phyloP scores from a whole-genome alignment of 192 early-diverging fungal genomes.

The Allomyces macrogynus region DNA sequence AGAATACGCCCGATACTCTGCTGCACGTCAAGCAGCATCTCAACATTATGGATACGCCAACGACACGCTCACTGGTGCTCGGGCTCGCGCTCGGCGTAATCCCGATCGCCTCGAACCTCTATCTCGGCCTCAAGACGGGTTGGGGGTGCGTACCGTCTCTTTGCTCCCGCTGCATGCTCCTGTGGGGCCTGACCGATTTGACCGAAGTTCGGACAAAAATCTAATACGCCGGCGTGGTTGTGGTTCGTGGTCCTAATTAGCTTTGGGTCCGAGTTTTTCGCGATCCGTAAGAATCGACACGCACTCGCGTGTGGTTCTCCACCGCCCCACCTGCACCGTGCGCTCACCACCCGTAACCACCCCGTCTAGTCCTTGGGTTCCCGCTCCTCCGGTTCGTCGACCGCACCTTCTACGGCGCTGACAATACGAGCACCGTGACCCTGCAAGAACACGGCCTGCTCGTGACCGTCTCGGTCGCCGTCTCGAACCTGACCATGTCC shows the following conservation, averaged over 20 bases:
- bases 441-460: background rate
- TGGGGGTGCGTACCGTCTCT: background rate
- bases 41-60: background rate
- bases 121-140: background rate
- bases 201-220: too few species aligned
- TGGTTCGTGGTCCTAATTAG: too few species aligned
- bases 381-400: background rate
- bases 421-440: too few species aligned
- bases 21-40: too few species aligned
- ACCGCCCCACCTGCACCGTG: too few species aligned
- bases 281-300: background rate
- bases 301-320: too few species aligned
- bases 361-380: background rate
- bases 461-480: background rate
- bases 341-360: too few species aligned
- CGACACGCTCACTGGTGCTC: background rate
- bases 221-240: too few species aligned
- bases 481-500: background rate
- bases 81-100: background rate
- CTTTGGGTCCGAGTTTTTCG: background rate
- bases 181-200: too few species aligned
- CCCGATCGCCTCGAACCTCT: background rate
- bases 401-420: background rate
- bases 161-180: too few species aligned
- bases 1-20: too few species aligned